Evolutionary conservation across 306 rosid species (phyloP).

Genomic region (Fragaria vesca): DNA sequence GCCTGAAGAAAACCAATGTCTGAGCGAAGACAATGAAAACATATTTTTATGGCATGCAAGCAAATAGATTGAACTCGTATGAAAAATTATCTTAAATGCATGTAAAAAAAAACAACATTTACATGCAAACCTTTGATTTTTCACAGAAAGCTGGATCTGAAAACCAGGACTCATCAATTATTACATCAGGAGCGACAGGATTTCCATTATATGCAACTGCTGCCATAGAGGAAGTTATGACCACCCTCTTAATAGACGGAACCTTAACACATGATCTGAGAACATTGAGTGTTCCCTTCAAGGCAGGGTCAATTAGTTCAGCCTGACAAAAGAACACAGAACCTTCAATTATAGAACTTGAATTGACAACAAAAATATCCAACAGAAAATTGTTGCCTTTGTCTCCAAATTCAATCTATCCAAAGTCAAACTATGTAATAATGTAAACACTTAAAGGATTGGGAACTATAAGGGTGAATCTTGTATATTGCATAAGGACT

Average conservation of each 20-base stretch:
- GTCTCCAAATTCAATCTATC: neutral
- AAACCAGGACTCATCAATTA: conserved; percentile 19
- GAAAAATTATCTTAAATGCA: too few species aligned
- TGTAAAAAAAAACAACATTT: too few species aligned
- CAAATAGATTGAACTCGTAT: neutral
- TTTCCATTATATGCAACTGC: conserved; percentile 12
- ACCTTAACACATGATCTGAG: conserved; percentile 24
- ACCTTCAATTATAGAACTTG: neutral
- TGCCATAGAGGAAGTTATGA: conserved; percentile 26
- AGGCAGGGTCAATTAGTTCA: conserved; percentile 24
- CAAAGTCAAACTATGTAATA: neutral
- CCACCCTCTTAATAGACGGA: conserved; percentile 22
- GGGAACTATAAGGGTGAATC: neutral
- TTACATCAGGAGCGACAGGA: conserved; percentile 17
- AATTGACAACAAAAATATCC: neutral
- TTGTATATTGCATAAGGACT: neutral
- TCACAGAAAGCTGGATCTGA: conserved; percentile 12
- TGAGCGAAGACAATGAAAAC: neutral
- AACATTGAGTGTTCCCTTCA: conserved; percentile 31
- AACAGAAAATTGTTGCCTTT: neutral
- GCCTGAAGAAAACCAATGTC: conserved; percentile 1
- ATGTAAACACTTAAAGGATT: neutral
- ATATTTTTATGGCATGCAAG: neutral
- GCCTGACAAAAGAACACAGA: neutral
- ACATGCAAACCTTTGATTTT: conserved; percentile 4